Evolutionary conservation across 352 stramenopile genomes (phyloP).

Genomic region (Phytophthora cryptogea): DNA sequence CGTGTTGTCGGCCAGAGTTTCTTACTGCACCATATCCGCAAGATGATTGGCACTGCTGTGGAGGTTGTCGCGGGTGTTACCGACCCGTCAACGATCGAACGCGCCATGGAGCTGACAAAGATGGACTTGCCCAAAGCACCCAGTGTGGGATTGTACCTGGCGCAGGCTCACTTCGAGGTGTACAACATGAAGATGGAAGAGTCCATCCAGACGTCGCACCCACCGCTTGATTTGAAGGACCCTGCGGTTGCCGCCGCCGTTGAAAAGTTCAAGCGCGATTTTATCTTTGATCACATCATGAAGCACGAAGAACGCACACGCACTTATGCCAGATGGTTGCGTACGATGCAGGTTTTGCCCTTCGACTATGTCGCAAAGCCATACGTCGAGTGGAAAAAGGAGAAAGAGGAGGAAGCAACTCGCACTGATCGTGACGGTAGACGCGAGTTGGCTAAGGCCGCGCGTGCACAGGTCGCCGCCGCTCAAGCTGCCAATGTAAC

Average conservation of each 20-base stretch:
- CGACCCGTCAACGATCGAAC: conserved; percentile 50
- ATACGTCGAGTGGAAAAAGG: conserved; percentile 71
- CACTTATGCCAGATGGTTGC: conserved; percentile 85
- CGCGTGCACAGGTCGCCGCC: conserved; percentile 19
- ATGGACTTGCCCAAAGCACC: conserved; percentile 89
- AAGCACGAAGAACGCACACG: conserved; percentile 73
- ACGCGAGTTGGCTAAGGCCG: conserved; percentile 43
- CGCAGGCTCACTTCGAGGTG: conserved; percentile 85
- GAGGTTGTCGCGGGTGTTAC: conserved; percentile 76
- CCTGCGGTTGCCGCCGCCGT: conserved; percentile 49
- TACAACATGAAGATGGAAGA: conserved; percentile 85
- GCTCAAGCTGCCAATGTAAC: conserved; percentile 2
- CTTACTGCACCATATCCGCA: conserved; percentile 97
- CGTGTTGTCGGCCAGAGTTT: conserved; percentile 97
- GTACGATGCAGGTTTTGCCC: conserved; percentile 66
- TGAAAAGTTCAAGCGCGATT: conserved; percentile 78
- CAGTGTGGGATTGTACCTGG: conserved; percentile 85
- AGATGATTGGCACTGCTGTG: conserved; percentile 94
- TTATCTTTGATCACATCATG: conserved; percentile 87
- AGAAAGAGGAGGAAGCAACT: conserved; percentile 67
- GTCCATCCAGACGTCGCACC: conserved; percentile 68
- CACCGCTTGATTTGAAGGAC: conserved; percentile 69
- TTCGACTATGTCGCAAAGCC: conserved; percentile 71
- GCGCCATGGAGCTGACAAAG: conserved; percentile 72
- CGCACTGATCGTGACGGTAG: conserved; percentile 46